Conservation (phyloP, 1,284 basidiomycete genomes). For the Ustilago loliicola region DNA sequence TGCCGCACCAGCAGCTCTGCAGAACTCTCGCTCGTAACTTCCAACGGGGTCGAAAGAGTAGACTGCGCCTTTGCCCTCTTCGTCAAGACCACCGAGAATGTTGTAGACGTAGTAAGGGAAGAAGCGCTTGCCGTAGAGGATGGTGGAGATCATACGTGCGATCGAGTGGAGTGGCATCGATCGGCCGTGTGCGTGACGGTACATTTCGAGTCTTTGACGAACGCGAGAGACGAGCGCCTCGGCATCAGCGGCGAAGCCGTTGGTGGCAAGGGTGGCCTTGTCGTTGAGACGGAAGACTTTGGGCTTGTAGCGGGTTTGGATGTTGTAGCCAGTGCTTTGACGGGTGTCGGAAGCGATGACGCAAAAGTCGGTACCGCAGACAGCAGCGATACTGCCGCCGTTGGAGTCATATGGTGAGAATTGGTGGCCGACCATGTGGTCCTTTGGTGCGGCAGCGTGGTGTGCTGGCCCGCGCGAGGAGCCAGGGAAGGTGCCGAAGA, state of each 20-base stretch:
- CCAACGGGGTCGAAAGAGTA: slow-evolving; percentile 70
- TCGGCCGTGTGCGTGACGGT: slow-evolving; percentile 65
- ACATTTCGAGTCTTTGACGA: slow-evolving; percentile 66
- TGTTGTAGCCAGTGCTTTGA: slow-evolving; percentile 69
- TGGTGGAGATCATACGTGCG: slow-evolving; percentile 68
- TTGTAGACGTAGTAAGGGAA: slow-evolving; percentile 71
- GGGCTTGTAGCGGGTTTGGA: slow-evolving; percentile 70
- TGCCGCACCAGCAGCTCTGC: slow-evolving; percentile 67
- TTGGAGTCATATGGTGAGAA: slow-evolving; percentile 69
- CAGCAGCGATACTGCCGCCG: slow-evolving; percentile 67
- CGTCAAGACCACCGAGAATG: slow-evolving; percentile 69
- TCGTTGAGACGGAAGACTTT: slow-evolving; percentile 70
- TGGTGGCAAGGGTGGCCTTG: slow-evolving; percentile 67
- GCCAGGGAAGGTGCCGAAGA: slow-evolving; percentile 51
- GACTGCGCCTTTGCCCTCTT: slow-evolving; percentile 68
- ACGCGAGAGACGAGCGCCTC: slow-evolving; percentile 66
- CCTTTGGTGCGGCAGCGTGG: slow-evolving; percentile 30
- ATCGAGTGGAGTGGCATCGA: slow-evolving; percentile 69
- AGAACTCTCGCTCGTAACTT: slow-evolving; percentile 68
- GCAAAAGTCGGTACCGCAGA: slow-evolving; percentile 69
- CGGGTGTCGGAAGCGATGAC: slow-evolving; percentile 69
- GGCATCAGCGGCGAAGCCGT: slow-evolving; percentile 69
- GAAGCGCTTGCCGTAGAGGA: slow-evolving; percentile 69
- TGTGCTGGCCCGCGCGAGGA: slow-evolving; percentile 37
- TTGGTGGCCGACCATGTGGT: slow-evolving; percentile 62